phyloP scores from a whole-genome alignment of 768 basidiomycete genomes.

The Lentinus tigrinus region DNA sequence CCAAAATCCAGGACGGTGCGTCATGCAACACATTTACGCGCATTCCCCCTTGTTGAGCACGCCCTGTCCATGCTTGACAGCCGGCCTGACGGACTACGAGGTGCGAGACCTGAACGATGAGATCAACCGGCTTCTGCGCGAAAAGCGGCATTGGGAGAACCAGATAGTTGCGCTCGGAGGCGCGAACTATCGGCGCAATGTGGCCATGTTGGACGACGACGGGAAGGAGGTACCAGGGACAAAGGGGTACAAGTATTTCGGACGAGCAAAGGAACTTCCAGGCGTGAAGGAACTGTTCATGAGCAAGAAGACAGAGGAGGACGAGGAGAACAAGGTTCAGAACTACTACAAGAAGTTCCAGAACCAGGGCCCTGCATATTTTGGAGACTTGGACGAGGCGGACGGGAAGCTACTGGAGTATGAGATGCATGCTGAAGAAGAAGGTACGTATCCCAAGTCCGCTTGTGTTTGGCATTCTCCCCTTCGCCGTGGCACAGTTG shows the following conservation, averaged over 20 bases:
- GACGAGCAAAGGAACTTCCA: constrained; percentile 92
- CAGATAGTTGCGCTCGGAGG: constrained; percentile 96
- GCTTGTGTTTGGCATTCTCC: too few species aligned
- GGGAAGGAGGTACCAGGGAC: constrained; percentile 96
- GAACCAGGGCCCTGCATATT: constrained; percentile 85
- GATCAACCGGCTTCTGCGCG: constrained; percentile 92
- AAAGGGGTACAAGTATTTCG: constrained; percentile 99
- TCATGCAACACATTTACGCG: constrained; percentile 9
- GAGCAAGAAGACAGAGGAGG: constrained; percentile 80
- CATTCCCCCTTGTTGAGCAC: not conserved
- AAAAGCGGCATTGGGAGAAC: constrained; percentile 97
- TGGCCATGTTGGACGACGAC: constrained; percentile 91
- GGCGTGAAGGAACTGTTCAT: constrained; percentile 95
- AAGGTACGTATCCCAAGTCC: constrained; percentile 64
- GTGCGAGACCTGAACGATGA: constrained; percentile 96
- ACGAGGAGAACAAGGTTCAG: constrained; percentile 79
- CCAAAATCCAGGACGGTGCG: constrained; percentile 95
- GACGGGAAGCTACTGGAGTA: constrained; percentile 66
- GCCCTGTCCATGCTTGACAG: constrained; percentile 37
- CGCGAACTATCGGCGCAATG: constrained; percentile 92
- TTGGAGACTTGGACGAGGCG: constrained; percentile 85
- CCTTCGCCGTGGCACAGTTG: not conserved
- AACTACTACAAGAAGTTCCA: constrained; percentile 85
- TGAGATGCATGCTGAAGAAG: constrained; percentile 70
- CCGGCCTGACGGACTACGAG: constrained; percentile 93